Percentiles rank a stretch among this genome's conserved stretches.
phyloP scores from a whole-genome alignment of 129 eudicot species.

The Flaveria sonorensis region DNA sequence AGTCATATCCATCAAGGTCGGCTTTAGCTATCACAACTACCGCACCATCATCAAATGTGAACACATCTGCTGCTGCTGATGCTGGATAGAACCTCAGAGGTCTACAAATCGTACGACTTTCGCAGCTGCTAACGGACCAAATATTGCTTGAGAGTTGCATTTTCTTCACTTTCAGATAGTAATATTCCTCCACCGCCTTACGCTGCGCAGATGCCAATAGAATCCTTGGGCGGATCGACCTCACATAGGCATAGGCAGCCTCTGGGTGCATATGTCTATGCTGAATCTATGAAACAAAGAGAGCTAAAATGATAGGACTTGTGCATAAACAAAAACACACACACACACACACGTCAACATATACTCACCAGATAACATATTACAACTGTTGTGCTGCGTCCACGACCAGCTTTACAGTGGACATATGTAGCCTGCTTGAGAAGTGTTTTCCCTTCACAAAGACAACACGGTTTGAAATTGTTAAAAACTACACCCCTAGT shows the following conservation, averaged over 20 bases:
- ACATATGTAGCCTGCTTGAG: conserved; percentile 55
- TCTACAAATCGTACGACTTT: neutral
- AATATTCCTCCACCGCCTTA: no score
- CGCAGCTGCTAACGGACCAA: neutral
- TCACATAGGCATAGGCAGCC: conserved; percentile 62
- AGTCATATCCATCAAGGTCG: conserved; percentile 58
- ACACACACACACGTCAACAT: no score
- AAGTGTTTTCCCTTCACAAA: conserved; percentile 45
- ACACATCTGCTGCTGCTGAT: conserved; percentile 34
- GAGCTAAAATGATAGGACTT: no score
- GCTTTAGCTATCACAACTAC: conserved; percentile 58
- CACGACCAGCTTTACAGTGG: conserved; percentile 86
- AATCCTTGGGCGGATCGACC: conserved; percentile 69
- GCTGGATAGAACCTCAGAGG: conserved; percentile 8
- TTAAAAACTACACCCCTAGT: neutral
- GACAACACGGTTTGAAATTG: neutral
- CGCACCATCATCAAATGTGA: conserved; percentile 64
- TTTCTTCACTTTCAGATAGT: no score
- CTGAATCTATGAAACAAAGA: conserved; percentile 42
- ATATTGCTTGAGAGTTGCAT: neutral
- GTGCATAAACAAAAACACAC: neutral
- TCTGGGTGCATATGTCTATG: conserved; percentile 70
- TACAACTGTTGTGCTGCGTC: conserved; percentile 81
- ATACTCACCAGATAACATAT: conserved; percentile 64
- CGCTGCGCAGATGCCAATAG: conserved; percentile 64